Conservation (phyloP, 768 basidiomycete species). For the Kwoniella pini region DNA sequence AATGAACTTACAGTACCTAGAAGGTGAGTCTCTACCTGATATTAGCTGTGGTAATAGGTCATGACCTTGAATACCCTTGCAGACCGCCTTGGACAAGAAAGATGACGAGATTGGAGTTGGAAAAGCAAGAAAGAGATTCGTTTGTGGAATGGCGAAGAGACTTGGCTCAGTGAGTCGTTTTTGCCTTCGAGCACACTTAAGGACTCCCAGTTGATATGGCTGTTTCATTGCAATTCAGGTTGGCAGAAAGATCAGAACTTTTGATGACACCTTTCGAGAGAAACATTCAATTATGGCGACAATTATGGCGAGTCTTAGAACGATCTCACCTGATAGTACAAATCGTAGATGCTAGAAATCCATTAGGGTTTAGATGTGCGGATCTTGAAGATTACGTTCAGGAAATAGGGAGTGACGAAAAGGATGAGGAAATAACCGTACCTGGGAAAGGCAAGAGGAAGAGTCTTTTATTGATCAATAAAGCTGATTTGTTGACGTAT, state of each 20-base stretch:
- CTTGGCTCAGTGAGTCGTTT: slow-evolving; percentile 75
- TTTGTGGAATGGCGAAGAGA: slow-evolving; percentile 93
- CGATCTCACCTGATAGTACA: slow-evolving; percentile 94
- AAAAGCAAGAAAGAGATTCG: slow-evolving; percentile 81
- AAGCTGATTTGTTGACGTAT: slow-evolving; percentile 84
- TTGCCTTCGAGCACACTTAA: neutral
- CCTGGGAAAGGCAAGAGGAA: slow-evolving; percentile 71
- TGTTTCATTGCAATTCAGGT: slow-evolving; percentile 57
- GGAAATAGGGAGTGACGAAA: slow-evolving; percentile 58
- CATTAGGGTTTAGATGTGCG: slow-evolving; percentile 86
- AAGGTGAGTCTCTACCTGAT: slow-evolving; percentile 42
- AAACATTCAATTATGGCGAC: slow-evolving; percentile 97
- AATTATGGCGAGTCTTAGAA: slow-evolving; percentile 96
- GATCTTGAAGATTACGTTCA: slow-evolving; percentile 86
- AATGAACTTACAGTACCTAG: slow-evolving; percentile 79
- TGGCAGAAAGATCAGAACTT: slow-evolving; percentile 82
- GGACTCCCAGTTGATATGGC: neutral
- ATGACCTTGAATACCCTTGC: too few relatives aligned
- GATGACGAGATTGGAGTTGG: slow-evolving; percentile 75
- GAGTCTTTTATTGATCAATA: slow-evolving; percentile 87
- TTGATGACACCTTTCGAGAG: slow-evolving; percentile 96
- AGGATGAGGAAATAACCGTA: slow-evolving; percentile 69
- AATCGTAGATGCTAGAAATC: slow-evolving; percentile 97
- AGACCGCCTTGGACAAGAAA: slow-evolving; percentile 83
- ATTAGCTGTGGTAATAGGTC: too few relatives aligned